Evolutionary conservation across 139 green algal genomes (phyloP).

Genomic region (Chlorella vulgaris): DNA sequence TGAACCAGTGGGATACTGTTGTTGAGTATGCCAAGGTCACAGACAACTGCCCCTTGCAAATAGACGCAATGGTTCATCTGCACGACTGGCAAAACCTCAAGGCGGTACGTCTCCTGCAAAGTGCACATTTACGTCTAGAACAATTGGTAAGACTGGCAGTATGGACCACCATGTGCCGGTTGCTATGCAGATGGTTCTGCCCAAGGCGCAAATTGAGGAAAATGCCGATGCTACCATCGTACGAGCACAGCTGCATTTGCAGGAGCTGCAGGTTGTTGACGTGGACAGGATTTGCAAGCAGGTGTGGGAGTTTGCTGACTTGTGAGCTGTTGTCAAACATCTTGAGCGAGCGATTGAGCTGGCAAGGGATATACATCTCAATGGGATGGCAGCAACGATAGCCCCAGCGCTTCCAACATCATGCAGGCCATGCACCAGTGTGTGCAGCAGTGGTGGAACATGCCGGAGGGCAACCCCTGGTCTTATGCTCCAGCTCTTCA

Average conservation of each 20-base stretch:
- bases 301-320: no score
- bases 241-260: conserved; percentile 74
- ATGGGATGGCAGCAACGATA: no score
- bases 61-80: conserved; percentile 84
- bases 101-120: conserved; percentile 30
- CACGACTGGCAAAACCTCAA: conserved; percentile 84
- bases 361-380: no score
- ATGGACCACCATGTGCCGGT: no score
- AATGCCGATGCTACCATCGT: conserved; percentile 70
- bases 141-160: no score
- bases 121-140: no score
- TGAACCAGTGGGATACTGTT: conserved; percentile 95
- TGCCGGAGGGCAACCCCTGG: conserved; percentile 80
- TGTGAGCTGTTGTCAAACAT: no score
- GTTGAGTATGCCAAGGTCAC: conserved; percentile 79
- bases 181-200: conserved; percentile 47
- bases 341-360: neutral
- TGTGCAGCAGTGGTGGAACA: conserved; percentile 86
- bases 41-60: conserved; percentile 75
- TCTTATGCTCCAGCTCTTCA: conserved; percentile 75
- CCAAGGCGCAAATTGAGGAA: conserved; percentile 76
- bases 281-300: conserved; percentile 52
- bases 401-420: no score
- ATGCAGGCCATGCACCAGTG: conserved; percentile 57
- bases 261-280: conserved; percentile 68